Base-by-base conservation (phyloP, 768 basidiomycete genomes). In the Leccinum barrowsii region DNA sequence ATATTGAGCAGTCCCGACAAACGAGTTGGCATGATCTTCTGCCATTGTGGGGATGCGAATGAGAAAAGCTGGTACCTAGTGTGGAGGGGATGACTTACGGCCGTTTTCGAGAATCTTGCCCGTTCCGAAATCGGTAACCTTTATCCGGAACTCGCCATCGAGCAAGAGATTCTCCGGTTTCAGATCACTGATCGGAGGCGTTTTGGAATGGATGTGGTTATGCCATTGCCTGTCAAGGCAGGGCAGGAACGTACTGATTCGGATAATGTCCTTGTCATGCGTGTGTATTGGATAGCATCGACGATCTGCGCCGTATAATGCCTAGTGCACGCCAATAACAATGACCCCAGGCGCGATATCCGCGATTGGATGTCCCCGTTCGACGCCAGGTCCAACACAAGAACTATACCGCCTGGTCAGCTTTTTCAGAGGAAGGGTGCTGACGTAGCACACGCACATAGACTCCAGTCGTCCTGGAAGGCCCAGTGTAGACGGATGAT, bases 121-220 rank as follows among this genome's bases (percentile, higher is more conserved):
- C 4, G 93, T 95, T 7, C 97, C 97, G 74, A 98, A 98, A 72
- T 99, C 97, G 15, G 94, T 91, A 21, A 99, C 83, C 73, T 94
- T 96, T 70, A 97, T 85, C 55, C 93, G 85, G 75, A 87, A 90
- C n/a, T 86, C 81, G 46, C 82, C 82, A 64, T 96, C 94, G n/a
- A 99, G 79, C 8, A 99, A 79, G 28, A 98, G 79, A 70, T 98
- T 98, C 73, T 90, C 90, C 8, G 90, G 90, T 70, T 92, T 91
- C 32, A 92, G 78, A 68, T 92, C 89, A 56, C 86, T 86, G 51
- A 58, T 47, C 26, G n/a, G 37, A 48, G 46, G 4, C 17, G 13
- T 30, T 30, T 30, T 44, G 44, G 40, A 22, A 15, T 51, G 59
- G 42, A 49, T 48, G 47, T 58, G 60, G 49, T 60, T 57, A 55